Evolutionary conservation across 495 filamentous ascomycete species (phyloP).

Genomic region (Penicillium goetzii): DNA sequence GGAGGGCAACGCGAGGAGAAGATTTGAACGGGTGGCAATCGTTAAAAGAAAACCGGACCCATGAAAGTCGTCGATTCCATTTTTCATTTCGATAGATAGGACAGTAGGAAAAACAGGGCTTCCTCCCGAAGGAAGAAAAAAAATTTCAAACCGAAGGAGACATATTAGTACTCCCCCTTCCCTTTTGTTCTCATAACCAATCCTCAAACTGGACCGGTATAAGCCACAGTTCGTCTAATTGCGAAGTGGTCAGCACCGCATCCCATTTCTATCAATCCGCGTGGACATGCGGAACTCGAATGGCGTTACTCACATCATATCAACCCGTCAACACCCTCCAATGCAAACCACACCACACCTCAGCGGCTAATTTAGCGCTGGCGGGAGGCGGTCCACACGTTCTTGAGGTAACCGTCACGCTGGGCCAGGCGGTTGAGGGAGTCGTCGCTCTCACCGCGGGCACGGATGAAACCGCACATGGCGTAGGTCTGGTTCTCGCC

Average conservation of each 20-base stretch:
- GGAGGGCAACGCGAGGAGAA: conserved; percentile 19
- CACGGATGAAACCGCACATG: conserved; percentile 95
- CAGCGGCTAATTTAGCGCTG: conserved; percentile 61
- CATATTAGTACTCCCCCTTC: conserved; percentile 26
- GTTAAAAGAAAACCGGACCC: conserved; percentile 12
- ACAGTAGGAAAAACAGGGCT: conserved; percentile 38
- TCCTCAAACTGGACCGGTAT: conserved; percentile 37
- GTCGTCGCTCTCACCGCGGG: conserved; percentile 98
- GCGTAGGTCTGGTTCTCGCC: conserved; percentile 97
- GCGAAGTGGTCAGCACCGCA: not conserved
- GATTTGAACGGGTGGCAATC: conserved; percentile 9
- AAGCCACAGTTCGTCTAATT: conserved; percentile 35
- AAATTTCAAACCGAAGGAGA: conserved; percentile 29
- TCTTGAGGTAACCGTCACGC: conserved; percentile 94
- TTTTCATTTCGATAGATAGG: conserved; percentile 41
- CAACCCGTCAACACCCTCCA: conserved; percentile 37
- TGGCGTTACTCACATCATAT: conserved; percentile 35
- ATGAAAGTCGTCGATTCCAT: conserved; percentile 43
- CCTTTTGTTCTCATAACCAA: conserved; percentile 33
- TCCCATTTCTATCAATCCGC: not conserved
- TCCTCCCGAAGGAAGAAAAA: conserved; percentile 29
- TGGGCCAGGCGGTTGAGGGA: conserved; percentile 92
- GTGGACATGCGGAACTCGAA: not conserved
- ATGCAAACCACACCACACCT: conserved; percentile 26
- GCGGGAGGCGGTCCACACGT: conserved; percentile 80